phyloP scores from a whole-genome alignment of 768 basidiomycete genomes.

The Boletus pseudopeckii region DNA sequence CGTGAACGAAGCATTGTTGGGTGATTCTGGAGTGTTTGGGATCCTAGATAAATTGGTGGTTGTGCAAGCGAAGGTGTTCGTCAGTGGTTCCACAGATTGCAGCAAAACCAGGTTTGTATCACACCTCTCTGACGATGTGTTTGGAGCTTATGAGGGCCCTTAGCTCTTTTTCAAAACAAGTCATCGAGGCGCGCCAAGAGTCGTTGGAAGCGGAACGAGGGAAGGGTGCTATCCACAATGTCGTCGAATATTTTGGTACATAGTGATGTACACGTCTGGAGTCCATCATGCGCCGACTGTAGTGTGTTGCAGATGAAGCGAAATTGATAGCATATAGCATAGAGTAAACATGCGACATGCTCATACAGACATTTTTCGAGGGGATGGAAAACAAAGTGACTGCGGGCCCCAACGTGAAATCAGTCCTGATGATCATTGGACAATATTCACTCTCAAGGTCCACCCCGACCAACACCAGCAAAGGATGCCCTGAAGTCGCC shows the following conservation, averaged over 20 bases:
- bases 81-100: slow-evolving; percentile 47
- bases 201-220: slow-evolving; percentile 12
- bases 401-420: background rate
- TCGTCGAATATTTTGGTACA: slow-evolving; percentile 46
- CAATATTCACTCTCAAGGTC: slow-evolving; percentile 56
- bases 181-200: slow-evolving; percentile 41
- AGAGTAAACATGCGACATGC: slow-evolving; percentile 28
- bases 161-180: slow-evolving; percentile 54
- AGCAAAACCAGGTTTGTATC: slow-evolving; percentile 43
- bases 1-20: slow-evolving; percentile 31
- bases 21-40: slow-evolving; percentile 49
- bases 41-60: slow-evolving; percentile 58
- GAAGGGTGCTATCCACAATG: slow-evolving; percentile 30
- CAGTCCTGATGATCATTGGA: background rate
- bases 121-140: background rate
- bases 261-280: background rate
- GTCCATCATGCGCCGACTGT: too few species aligned
- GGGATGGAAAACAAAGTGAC: background rate
- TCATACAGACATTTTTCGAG: slow-evolving; percentile 24
- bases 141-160: background rate
- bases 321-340: slow-evolving; percentile 23
- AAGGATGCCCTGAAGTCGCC: slow-evolving; percentile 89
- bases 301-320: background rate
- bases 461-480: slow-evolving; percentile 86
- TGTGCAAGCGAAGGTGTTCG: slow-evolving; percentile 46